These are phyloP conservation scores for Zea luxurians DNA, from an alignment of 176 grass and related monocot species.

Conservation along the genomic window DNA sequence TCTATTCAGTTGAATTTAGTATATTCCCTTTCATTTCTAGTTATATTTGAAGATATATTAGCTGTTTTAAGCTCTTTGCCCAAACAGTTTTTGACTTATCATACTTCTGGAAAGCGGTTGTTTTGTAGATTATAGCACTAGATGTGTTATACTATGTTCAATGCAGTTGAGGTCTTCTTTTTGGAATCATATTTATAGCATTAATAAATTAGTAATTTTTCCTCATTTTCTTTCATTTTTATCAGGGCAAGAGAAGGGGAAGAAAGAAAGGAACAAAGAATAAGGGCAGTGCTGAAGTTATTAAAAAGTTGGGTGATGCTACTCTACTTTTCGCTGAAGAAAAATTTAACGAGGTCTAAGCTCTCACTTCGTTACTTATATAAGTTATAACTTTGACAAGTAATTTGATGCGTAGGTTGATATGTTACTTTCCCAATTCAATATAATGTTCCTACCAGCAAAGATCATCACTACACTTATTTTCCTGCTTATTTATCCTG, in stretches of 20 bases:
- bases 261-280: conserved; percentile 75
- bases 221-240: conserved; percentile 11
- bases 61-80: neutral
- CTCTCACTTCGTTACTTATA: conserved; percentile 19
- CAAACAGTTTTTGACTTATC: neutral
- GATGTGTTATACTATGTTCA: neutral
- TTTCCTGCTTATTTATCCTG: neutral
- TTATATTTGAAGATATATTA: neutral
- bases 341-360: conserved; percentile 66
- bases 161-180: neutral
- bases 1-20: conserved; percentile 1
- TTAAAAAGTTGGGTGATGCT: conserved; percentile 73
- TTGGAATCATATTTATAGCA: conserved; percentile 13
- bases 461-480: conserved; percentile 9
- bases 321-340: conserved; percentile 69
- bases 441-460: neutral
- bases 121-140: neutral
- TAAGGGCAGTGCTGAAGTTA: conserved; percentile 60
- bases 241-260: conserved; percentile 61
- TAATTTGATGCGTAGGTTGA: neutral
- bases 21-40: neutral
- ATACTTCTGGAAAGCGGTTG: neutral
- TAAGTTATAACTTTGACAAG: neutral
- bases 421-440: neutral
- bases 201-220: neutral